phyloP scores from a whole-genome alignment of 176 grass and related monocot species.

The Lolium rigidum region DNA sequence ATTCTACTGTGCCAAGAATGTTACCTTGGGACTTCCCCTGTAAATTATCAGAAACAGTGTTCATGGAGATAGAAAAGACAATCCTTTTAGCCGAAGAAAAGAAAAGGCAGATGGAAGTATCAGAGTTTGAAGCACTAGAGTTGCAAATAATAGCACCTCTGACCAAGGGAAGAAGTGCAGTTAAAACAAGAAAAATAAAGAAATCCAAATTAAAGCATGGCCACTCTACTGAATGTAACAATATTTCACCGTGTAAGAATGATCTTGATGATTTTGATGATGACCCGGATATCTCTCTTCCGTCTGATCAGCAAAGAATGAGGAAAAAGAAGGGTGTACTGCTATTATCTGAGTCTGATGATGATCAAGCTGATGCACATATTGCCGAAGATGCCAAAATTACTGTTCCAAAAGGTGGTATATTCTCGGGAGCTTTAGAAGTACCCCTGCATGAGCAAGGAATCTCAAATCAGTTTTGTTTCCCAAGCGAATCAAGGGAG shows the following conservation, averaged over 20 bases:
- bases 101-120: conserved; percentile 50
- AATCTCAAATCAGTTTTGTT: conserved; percentile 29
- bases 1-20: conserved; percentile 63
- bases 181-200: conserved; percentile 64
- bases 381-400: conserved; percentile 32
- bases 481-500: conserved; percentile 44
- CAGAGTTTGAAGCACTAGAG: conserved; percentile 41
- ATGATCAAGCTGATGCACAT: conserved; percentile 46
- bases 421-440: conserved; percentile 36
- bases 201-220: conserved; percentile 72
- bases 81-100: conserved; percentile 72
- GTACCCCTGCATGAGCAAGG: conserved; percentile 30
- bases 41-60: conserved; percentile 84
- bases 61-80: conserved; percentile 71
- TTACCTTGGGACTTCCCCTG: conserved; percentile 74
- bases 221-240: conserved; percentile 43
- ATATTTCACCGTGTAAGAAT: conserved; percentile 63
- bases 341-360: conserved; percentile 79
- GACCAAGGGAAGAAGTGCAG: conserved; percentile 41
- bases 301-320: conserved; percentile 48
- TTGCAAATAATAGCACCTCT: conserved; percentile 50
- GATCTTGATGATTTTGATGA: conserved; percentile 87
- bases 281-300: conserved; percentile 52
- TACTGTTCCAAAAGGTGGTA: conserved; percentile 25
- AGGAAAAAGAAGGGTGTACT: conserved; percentile 55